A percentile compares a stretch with the other conserved stretches of the same genome.
Evolutionary conservation across 139 green algal genomes (phyloP).

Genomic region (Spirogloea muscicola): DNA sequence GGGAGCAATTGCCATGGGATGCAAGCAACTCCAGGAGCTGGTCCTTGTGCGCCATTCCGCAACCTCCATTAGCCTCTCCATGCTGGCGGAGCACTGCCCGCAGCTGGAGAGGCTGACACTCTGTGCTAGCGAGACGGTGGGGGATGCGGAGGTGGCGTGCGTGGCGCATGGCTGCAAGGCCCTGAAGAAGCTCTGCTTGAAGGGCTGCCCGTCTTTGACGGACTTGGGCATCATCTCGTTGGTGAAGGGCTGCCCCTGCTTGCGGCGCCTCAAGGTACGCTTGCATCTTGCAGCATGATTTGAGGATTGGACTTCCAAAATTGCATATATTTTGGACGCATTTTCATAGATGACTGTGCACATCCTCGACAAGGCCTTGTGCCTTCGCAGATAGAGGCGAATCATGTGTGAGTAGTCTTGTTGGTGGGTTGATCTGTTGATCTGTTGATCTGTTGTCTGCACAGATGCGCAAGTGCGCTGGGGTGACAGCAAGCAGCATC

Average conservation of each 20-base stretch:
- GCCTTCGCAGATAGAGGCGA: too few relatives aligned
- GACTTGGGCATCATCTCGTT: slow-evolving; percentile 30
- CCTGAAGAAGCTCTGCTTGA: slow-evolving; percentile 21
- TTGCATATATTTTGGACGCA: too few relatives aligned
- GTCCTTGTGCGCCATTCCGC: slow-evolving; percentile 22
- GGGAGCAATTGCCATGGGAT: neutral
- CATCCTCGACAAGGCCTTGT: too few relatives aligned
- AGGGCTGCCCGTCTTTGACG: slow-evolving; percentile 13
- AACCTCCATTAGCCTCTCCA: slow-evolving; percentile 15
- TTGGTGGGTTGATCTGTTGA: too few relatives aligned
- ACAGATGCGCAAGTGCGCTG: too few relatives aligned
- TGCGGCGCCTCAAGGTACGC: slow-evolving; percentile 24
- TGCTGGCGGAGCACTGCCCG: slow-evolving; percentile 6
- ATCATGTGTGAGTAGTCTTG: too few relatives aligned
- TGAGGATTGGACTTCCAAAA: too few relatives aligned
- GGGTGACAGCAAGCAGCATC: too few relatives aligned
- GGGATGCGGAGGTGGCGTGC: slow-evolving; percentile 25
- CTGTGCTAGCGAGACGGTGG: neutral
- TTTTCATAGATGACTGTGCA: too few relatives aligned
- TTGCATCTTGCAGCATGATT: too few relatives aligned
- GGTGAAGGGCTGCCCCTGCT: slow-evolving; percentile 14
- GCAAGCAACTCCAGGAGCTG: slow-evolving; percentile 28
- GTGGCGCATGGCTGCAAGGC: slow-evolving; percentile 11
- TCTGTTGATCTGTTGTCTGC: too few relatives aligned
- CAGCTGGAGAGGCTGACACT: slow-evolving; percentile 32